phyloP scores from a whole-genome alignment of 345 rosid genomes.

The Lepidium aucheri region DNA sequence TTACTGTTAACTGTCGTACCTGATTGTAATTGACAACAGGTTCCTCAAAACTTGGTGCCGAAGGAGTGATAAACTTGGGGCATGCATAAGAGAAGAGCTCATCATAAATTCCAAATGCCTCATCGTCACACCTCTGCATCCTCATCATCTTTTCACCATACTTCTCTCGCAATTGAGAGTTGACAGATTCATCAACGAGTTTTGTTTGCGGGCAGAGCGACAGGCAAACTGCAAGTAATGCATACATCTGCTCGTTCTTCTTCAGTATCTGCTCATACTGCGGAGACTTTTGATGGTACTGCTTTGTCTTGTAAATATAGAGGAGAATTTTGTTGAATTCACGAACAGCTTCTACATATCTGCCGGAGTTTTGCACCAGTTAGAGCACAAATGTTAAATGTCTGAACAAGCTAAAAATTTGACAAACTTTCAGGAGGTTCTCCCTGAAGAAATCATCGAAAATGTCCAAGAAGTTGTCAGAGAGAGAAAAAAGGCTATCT shows the following conservation, averaged over 20 bases:
- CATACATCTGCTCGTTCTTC: slow-evolving; percentile 99
- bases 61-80: slow-evolving; percentile 95
- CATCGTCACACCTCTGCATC: slow-evolving; percentile 91
- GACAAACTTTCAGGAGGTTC: neutral
- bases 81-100: slow-evolving; percentile 99
- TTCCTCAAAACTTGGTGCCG: slow-evolving; percentile 89
- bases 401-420: neutral
- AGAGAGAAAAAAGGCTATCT: neutral
- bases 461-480: neutral
- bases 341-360: slow-evolving; percentile 92
- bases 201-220: slow-evolving; percentile 94
- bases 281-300: slow-evolving; percentile 79
- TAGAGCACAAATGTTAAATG: neutral
- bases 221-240: slow-evolving; percentile 71
- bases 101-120: slow-evolving; percentile 72
- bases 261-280: slow-evolving; percentile 94
- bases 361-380: slow-evolving; percentile 1
- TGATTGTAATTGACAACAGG: slow-evolving; percentile 94
- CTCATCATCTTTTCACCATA: slow-evolving; percentile 95
- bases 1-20: slow-evolving; percentile 27
- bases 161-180: slow-evolving; percentile 80
- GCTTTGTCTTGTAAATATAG: slow-evolving; percentile 92
- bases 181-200: slow-evolving; percentile 89
- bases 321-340: slow-evolving; percentile 92
- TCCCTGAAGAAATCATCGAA: neutral